Evolutionary conservation across 129 eudicot species (phyloP).

Genomic region (Lactuca sativa): DNA sequence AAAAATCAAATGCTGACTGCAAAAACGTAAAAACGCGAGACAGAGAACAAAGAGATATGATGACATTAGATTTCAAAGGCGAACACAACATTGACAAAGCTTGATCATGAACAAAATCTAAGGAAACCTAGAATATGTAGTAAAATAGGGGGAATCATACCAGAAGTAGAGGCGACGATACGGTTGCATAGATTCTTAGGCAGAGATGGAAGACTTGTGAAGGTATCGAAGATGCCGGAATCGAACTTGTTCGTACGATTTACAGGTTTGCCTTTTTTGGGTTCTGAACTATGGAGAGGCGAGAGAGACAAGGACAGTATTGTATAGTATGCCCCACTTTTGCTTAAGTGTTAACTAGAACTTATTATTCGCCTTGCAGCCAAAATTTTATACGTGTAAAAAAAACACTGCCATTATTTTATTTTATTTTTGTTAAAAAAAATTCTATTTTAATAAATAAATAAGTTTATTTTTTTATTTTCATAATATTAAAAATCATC

Average conservation of each 20-base stretch:
- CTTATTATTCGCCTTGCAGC: too few relatives aligned
- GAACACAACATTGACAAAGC: neutral
- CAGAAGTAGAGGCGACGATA: neutral
- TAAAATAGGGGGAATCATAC: neutral
- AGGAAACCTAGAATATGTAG: neutral
- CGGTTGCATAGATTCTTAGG: neutral
- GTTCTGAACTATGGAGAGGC: neutral
- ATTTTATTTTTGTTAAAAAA: too few relatives aligned
- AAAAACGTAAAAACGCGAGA: neutral
- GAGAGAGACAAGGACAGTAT: too few relatives aligned
- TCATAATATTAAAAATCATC: too few relatives aligned
- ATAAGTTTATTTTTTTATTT: too few relatives aligned
- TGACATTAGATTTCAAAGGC: neutral
- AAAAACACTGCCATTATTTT: too few relatives aligned
- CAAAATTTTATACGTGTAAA: too few relatives aligned
- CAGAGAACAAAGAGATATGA: neutral
- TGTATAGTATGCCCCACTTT: too few relatives aligned
- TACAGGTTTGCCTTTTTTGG: conserved; percentile 3
- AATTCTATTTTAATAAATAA: too few relatives aligned
- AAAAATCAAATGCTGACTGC: neutral
- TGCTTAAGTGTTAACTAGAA: too few relatives aligned
- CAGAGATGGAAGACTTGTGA: conserved; percentile 1
- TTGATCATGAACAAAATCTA: neutral
- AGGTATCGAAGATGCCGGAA: neutral
- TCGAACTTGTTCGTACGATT: conserved; percentile 1